phyloP scores from a whole-genome alignment of 345 rosid genomes.

The Eucalyptus urophylla region DNA sequence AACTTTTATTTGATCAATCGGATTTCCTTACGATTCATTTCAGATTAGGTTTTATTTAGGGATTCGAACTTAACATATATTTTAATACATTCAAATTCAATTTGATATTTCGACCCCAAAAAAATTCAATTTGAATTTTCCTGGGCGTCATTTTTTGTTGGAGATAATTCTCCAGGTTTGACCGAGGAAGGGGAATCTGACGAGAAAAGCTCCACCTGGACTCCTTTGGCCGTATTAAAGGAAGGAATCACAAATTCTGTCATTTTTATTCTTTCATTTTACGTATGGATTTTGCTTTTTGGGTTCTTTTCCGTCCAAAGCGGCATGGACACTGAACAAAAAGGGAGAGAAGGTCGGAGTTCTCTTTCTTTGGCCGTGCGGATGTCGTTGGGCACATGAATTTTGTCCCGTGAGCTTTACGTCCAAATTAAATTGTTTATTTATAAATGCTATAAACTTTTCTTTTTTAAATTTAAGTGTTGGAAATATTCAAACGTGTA shows the following conservation, averaged over 20 bases:
- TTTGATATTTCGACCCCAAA: too few relatives aligned
- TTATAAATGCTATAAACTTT: fast-evolving
- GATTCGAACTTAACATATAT: too few relatives aligned
- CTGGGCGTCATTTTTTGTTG: neutral
- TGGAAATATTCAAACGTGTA: fast-evolving
- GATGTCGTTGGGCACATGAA: neutral
- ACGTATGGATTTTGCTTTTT: neutral
- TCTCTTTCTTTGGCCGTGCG: neutral
- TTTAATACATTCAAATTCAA: too few relatives aligned
- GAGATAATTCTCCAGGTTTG: neutral
- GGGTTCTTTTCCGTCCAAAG: neutral
- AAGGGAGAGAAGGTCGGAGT: neutral
- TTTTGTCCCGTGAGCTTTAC: neutral
- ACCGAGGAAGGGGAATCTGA: neutral
- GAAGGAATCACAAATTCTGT: neutral
- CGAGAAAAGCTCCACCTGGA: neutral
- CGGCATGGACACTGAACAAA: neutral
- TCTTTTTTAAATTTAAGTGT: fast-evolving
- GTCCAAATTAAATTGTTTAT: neutral
- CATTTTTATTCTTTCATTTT: too few relatives aligned
- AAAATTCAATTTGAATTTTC: too few relatives aligned
- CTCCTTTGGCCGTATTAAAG: neutral
- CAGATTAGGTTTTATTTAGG: fast-evolving
- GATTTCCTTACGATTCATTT: neutral
- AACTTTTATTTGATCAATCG: neutral